A percentile compares a stretch with the other conserved stretches of the same genome.
Conservation (phyloP, 768 basidiomycete genomes). For the Lactarius akahatsu region DNA sequence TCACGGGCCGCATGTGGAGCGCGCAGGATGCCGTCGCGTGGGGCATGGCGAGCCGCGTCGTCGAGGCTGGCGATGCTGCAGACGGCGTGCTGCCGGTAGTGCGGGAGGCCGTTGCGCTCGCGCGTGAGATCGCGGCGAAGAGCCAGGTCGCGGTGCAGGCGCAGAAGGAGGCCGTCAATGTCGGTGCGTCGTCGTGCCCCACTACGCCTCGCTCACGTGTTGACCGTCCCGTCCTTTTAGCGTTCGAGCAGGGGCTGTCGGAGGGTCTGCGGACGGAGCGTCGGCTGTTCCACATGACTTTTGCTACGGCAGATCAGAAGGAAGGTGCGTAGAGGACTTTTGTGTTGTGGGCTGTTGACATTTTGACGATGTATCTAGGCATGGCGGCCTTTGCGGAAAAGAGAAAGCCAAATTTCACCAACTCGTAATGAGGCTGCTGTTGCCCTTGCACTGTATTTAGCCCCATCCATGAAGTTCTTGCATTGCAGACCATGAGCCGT, state of each 20-base stretch:
- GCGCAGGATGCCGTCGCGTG: conserved; percentile 83
- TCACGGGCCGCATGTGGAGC: conserved; percentile 80
- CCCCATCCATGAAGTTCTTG: neutral
- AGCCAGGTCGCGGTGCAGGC: conserved; percentile 82
- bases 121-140: conserved; percentile 75
- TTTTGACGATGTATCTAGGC: conserved; percentile 49
- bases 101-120: conserved; percentile 82
- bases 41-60: conserved; percentile 85
- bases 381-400: conserved; percentile 96
- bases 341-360: neutral
- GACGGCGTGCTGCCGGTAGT: conserved; percentile 64
- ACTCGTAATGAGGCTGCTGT: conserved; percentile 40
- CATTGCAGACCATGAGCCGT: neutral
- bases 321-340: conserved; percentile 59
- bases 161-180: conserved; percentile 92
- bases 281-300: conserved; percentile 85
- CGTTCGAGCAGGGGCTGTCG: conserved; percentile 74
- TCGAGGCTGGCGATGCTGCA: conserved; percentile 40
- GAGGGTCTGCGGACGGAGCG: conserved; percentile 89
- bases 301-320: conserved; percentile 94
- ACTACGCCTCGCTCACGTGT: neutral
- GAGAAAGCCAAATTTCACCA: conserved; percentile 79
- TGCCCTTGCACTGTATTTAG: neutral
- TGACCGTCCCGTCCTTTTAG: conserved; percentile 37
- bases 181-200: conserved; percentile 44